A percentile compares a stretch with the other conserved stretches of the same genome.
Conservation (phyloP, 2,329 filamentous ascomycete genomes). For the Rasamsonia emersonii region DNA sequence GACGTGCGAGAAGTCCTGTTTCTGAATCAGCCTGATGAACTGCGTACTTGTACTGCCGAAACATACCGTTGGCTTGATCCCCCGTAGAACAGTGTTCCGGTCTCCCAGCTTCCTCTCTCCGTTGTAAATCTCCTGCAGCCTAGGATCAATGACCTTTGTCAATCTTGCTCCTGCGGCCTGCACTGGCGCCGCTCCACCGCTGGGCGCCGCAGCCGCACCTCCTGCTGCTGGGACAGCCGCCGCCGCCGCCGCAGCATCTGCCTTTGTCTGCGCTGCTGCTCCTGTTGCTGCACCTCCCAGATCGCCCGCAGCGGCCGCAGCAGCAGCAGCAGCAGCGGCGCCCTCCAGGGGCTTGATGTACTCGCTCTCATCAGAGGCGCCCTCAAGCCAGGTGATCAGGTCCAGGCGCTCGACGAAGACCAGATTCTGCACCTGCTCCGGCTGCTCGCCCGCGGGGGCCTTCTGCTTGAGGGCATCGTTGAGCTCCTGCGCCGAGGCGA, state of each 20-base stretch:
- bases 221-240: conserved; percentile 33
- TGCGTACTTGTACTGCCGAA: conserved; percentile 4
- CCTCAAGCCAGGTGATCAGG: conserved; percentile 86
- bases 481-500: conserved; percentile 68
- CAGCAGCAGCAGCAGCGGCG: conserved; percentile 39
- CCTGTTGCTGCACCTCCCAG: conserved; percentile 53
- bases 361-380: conserved; percentile 81
- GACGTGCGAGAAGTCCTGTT: conserved; percentile 85
- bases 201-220: conserved; percentile 34
- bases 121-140: conserved; percentile 80
- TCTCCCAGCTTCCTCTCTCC: conserved; percentile 88
- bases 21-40: conserved; percentile 7
- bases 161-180: conserved; percentile 34
- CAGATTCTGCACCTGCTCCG: conserved; percentile 70
- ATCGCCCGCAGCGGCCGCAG: conserved; percentile 36
- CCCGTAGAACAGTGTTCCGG: conserved; percentile 77
- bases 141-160: conserved; percentile 67
- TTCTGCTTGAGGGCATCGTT: conserved; percentile 60
- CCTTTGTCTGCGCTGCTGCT: conserved; percentile 30
- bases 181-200: conserved; percentile 21
- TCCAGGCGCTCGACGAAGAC: conserved; percentile 88
- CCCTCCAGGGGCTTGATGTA: conserved; percentile 79
- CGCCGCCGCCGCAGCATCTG: conserved; percentile 41
- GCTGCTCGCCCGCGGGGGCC: conserved; percentile 16
- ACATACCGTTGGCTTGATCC: conserved; percentile 77